Evolutionary conservation across 1,284 basidiomycete genomes (phyloP), one percentile per base, ranked within the genome.

Genomic region (Fomitopsis schrenkii): DNA sequence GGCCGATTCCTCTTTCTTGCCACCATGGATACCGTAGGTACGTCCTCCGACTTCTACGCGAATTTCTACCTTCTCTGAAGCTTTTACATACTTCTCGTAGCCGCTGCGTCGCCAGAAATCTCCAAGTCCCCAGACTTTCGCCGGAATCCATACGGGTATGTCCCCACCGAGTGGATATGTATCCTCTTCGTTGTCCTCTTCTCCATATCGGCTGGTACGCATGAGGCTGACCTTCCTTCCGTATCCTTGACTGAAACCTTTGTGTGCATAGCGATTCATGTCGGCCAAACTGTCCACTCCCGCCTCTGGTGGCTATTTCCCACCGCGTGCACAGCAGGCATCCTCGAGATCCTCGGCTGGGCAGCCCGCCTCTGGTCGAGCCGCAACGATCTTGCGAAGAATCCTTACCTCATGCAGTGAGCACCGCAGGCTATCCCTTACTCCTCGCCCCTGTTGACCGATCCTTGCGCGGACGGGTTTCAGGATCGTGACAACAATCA

Each of bases 371-470:
- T 76, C 2, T 76, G 73, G 74, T 77, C 76, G 4, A 75, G 70
- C 63, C 55, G 65, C 19, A 69, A 67, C 42, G 68, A 70, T 5
- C 55, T 46, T 15, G 53, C 62, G 22, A 35, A 68, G 5, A 67
- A 67, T 26, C 76, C 78, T 1, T 80, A 67, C 65, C 71, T 83
- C 55, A 82, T 83, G 72, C 83, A 84, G 79, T 78, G 58, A 50
- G 48, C 48, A 30, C 12, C 8, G 10, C n/a, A 12, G 45, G 17
- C n/a, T n/a, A 1, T n/a, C 48, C 33, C 14, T 67, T 1, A 8
- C 14, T 33, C 15, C 28, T 3, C 30, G 12, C 22, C 12, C 19
- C 19, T 33, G 2, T 17, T 33, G 28, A 40, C 14, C 9, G 12
- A 14, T 8, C 12, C 19, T 40, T 17, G 26, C 12, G 12, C 56